A percentile compares a stretch with the other conserved stretches of the same genome.
Conservation (phyloP, 306 rosid species). For the Sicyos edulis region DNA sequence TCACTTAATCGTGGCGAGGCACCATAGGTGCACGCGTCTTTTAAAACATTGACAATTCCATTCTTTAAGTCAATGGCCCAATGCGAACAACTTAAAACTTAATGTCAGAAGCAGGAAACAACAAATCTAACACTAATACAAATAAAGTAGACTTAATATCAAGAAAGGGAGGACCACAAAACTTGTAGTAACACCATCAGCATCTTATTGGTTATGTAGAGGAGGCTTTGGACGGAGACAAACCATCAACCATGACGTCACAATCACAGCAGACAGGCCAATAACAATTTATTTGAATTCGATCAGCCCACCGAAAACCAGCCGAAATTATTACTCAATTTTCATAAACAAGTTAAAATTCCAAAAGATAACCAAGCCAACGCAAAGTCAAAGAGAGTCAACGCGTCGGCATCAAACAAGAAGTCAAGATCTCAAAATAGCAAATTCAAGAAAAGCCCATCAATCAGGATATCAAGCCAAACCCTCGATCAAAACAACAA, state of each 20-base stretch:
- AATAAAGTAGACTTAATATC: neutral
- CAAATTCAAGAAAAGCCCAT: neutral
- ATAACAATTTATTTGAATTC: no score
- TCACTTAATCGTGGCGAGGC: no score
- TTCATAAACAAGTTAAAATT: neutral
- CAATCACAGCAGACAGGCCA: no score
- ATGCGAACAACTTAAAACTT: neutral
- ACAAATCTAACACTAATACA: neutral
- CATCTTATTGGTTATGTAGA: neutral
- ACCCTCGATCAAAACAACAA: neutral
- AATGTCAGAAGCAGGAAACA: neutral
- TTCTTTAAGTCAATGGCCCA: neutral
- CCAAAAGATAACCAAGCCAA: neutral
- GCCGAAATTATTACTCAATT: neutral
- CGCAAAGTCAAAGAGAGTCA: conserved; percentile 6
- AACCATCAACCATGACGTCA: neutral
- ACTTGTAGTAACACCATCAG: neutral
- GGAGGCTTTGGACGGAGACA: neutral
- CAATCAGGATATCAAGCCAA: neutral
- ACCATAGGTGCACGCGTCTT: no score
- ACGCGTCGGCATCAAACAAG: neutral
- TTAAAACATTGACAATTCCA: no score
- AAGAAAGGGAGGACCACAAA: neutral
- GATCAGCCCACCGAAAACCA: neutral
- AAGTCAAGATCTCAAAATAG: conserved; percentile 13